Conservation (phyloP, 306 rosid genomes). For the Cicer bijugum region DNA sequence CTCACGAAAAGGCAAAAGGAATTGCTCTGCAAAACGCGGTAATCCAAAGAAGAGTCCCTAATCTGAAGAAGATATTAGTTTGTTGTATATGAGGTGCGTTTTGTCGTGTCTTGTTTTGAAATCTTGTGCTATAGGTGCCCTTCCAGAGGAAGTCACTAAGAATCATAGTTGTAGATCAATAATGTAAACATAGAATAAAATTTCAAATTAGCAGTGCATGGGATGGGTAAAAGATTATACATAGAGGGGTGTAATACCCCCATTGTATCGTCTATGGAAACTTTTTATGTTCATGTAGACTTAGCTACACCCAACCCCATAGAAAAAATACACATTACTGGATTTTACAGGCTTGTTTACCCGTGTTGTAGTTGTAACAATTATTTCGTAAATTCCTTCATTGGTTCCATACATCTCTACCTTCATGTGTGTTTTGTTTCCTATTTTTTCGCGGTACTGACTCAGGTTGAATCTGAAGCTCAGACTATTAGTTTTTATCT, state of each 20-base stretch:
- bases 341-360: background rate
- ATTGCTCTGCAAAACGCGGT: slow-evolving; percentile 44
- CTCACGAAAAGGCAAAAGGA: slow-evolving; percentile 68
- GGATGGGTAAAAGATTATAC: slow-evolving; percentile 36
- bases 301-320: slow-evolving; percentile 19
- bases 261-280: slow-evolving; percentile 33
- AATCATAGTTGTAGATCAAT: slow-evolving; percentile 21
- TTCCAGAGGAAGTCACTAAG: no score
- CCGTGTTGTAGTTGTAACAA: slow-evolving; percentile 11
- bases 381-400: slow-evolving; percentile 24
- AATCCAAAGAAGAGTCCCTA: background rate
- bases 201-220: slow-evolving; percentile 36
- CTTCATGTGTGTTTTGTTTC: no score
- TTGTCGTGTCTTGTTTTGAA: background rate
- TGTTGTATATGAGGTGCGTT: background rate
- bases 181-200: slow-evolving; percentile 40
- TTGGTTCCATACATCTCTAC: background rate
- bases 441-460: no score
- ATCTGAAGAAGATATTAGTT: background rate
- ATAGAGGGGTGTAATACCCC: slow-evolving; percentile 23
- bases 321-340: background rate
- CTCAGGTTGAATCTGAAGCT: no score
- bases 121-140: background rate
- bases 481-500: no score
- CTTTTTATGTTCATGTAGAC: slow-evolving; percentile 28